Evolutionary conservation across 805 yeast species (phyloP).

Genomic region (Schwanniomyces yamadae): DNA sequence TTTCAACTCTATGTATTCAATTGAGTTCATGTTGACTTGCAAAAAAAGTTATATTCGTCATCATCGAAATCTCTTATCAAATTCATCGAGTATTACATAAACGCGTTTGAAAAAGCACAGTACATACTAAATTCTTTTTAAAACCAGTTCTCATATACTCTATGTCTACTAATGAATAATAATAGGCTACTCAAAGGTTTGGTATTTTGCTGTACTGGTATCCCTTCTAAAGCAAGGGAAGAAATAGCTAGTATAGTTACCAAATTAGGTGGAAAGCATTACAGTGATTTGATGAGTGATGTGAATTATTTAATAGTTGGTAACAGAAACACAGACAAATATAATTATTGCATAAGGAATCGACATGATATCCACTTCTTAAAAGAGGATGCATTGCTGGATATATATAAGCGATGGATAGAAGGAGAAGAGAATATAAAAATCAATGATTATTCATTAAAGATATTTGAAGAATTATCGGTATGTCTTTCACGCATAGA

Average conservation of each 20-base stretch:
- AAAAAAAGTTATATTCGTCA: too few species aligned
- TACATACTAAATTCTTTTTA: too few species aligned
- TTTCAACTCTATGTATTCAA: too few species aligned
- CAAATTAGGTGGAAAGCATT: conserved; percentile 59
- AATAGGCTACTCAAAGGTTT: conserved; percentile 45
- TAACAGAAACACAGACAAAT: conserved; percentile 54
- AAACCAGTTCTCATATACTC: too few species aligned
- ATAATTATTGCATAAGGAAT: conserved; percentile 47
- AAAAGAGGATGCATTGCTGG: conserved; percentile 43
- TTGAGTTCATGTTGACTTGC: too few species aligned
- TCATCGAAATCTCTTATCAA: too few species aligned
- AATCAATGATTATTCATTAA: conserved; percentile 28
- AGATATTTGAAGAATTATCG: conserved; percentile 44
- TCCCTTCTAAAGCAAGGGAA: conserved; percentile 39
- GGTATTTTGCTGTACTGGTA: conserved; percentile 58
- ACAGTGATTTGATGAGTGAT: conserved; percentile 59
- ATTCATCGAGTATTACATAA: too few species aligned
- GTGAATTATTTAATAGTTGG: conserved; percentile 63
- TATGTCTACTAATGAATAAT: too few species aligned
- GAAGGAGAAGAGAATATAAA: conserved; percentile 45
- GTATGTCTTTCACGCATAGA: conserved; percentile 46
- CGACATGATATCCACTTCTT: conserved; percentile 61
- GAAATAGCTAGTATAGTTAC: conserved; percentile 46
- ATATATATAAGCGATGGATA: conserved; percentile 52
- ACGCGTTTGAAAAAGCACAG: too few species aligned